Evolutionary conservation across 176 grass and related monocot genomes (phyloP), one percentile per base, ranked within the genome.

Genomic region (Avena insularis): DNA sequence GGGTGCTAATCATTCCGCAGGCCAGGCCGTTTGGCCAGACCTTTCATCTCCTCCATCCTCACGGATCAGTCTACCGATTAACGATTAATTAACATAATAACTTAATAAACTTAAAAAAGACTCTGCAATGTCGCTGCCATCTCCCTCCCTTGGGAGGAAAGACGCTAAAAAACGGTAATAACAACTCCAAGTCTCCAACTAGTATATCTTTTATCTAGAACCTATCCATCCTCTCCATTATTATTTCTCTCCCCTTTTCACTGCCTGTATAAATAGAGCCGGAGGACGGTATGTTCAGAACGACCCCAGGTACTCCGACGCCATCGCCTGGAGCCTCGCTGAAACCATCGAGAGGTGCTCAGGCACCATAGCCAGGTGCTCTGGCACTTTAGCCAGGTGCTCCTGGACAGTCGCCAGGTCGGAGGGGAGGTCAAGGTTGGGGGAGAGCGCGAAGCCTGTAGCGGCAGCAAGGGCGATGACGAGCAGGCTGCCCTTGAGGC

Each of bases 401-500:
- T 95, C 92, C 23, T 95, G 77, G 9, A 33, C 27, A 5, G 7
- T 8, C 5, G 64, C 73, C 83, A 87, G 89, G 80, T 97, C 91
- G 2, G 77, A 58, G 0, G 74, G 73, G 8, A 91, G 56, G 79
- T 95, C 87, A 8, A 91, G 47, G 83, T 89, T 85, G 56, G 92
- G 87, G 65, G 85, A 89, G 16, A 93, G 54, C 55, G 68, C 71
- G 40, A 90, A 86, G 40, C 85, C 90, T 14, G 87, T 86, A 4
- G 63, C 87, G 40, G 63, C 89, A 4, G 89, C 86, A 2, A 94
- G 83, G 4, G 84, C 31, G 0, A 99, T 87, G 58, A 89, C 72
- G 46, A 94, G 49, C 63, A 93, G 51, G 76, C 83, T 86, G 56
- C 86, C 82, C 74, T 97, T 99, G 63, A 99, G 46, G 83, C 94